Conservation (phyloP, 805 yeast species). For the Candida anglica region DNA sequence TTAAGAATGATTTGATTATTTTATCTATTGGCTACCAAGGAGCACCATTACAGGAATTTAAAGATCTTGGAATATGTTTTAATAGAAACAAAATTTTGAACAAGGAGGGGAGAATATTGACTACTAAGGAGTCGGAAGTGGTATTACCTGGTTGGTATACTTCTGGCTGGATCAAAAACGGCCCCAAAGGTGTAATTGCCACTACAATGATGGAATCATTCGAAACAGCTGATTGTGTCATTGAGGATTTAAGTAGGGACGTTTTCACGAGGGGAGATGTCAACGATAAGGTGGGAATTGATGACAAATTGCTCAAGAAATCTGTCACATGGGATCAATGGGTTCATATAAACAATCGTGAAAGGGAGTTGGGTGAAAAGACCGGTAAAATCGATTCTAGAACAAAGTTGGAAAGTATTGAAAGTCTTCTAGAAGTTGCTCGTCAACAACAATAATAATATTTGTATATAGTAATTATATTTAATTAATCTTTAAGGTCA, state of each 20-base stretch:
- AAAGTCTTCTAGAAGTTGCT: too few relatives aligned
- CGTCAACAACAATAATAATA: not conserved
- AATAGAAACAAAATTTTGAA: slow-evolving; percentile 27
- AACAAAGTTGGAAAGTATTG: too few relatives aligned
- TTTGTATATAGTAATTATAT: not conserved
- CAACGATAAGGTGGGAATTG: slow-evolving; percentile 8
- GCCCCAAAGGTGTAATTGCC: slow-evolving; percentile 88
- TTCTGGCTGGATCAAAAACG: slow-evolving; percentile 87
- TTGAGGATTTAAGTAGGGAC: slow-evolving; percentile 47
- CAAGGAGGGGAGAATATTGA: slow-evolving; percentile 30
- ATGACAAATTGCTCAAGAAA: slow-evolving; percentile 10
- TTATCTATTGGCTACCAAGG: slow-evolving; percentile 84
- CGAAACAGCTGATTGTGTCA: slow-evolving; percentile 62
- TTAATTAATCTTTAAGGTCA: slow-evolving; percentile 5
- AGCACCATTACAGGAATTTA: slow-evolving; percentile 55
- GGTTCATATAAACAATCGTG: slow-evolving; percentile 53
- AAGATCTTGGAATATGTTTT: slow-evolving; percentile 30
- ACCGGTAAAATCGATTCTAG: slow-evolving; percentile 55
- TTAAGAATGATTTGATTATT: slow-evolving; percentile 63
- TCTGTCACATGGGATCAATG: slow-evolving; percentile 64
- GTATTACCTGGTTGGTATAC: slow-evolving; percentile 57
- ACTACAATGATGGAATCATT: slow-evolving; percentile 84
- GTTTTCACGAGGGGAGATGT: slow-evolving; percentile 19
- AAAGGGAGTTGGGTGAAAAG: slow-evolving; percentile 43
- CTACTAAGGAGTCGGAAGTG: slow-evolving; percentile 13